Conservation (phyloP, 495 filamentous ascomycete genomes). For the Delitschia confertaspora region DNA sequence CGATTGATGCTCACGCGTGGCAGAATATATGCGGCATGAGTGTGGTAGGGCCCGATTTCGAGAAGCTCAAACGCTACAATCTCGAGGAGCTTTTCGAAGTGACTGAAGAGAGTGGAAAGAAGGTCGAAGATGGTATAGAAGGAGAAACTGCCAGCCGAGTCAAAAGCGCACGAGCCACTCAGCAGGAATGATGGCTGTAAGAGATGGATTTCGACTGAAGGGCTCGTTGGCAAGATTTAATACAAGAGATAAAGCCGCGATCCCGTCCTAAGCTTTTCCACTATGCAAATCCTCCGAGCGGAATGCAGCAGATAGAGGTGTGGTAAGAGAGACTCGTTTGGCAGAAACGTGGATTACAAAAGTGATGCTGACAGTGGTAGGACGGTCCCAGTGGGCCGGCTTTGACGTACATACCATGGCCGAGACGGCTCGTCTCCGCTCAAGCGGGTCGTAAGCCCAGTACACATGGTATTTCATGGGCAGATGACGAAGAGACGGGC, state of each 20-base stretch:
- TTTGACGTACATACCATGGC: slow-evolving; percentile 11
- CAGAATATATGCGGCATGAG: slow-evolving; percentile 75
- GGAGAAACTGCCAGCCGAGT: background rate
- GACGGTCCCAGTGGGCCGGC: slow-evolving; percentile 10
- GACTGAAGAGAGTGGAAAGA: slow-evolving; percentile 33
- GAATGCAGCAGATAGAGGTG: slow-evolving; percentile 12
- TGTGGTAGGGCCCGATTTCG: slow-evolving; percentile 61
- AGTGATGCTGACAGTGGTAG: background rate
- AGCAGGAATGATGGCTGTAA: no score
- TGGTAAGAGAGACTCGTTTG: no score
- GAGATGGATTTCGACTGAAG: no score
- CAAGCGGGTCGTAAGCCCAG: slow-evolving; percentile 2
- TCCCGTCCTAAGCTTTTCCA: no score
- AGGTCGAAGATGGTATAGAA: no score
- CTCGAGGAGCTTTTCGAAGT: slow-evolving; percentile 56
- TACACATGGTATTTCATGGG: slow-evolving; percentile 9
- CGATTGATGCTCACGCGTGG: slow-evolving; percentile 7
- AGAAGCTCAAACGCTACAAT: slow-evolving; percentile 62
- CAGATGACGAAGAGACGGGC: slow-evolving; percentile 15
- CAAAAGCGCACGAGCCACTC: no score
- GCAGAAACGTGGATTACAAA: no score
- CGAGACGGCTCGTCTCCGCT: slow-evolving; percentile 20
- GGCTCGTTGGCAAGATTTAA: no score
- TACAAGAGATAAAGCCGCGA: no score
- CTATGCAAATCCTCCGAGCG: slow-evolving; percentile 10